Conservation (phyloP, 331 rosid species). For the Erythrophleum ivorense region DNA sequence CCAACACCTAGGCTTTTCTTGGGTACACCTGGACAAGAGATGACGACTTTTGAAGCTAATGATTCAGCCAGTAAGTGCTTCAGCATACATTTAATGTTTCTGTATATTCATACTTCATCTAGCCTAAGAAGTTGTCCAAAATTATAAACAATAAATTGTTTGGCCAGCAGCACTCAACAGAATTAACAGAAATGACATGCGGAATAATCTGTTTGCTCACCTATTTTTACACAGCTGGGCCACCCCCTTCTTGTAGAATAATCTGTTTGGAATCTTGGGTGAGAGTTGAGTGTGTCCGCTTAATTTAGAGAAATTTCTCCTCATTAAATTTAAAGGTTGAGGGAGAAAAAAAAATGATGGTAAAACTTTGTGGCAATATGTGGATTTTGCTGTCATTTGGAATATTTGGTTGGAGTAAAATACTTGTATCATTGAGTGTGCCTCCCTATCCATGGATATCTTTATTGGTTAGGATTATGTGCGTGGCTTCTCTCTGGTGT, state of each 20-base stretch:
- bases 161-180: not conserved
- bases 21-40: not conserved
- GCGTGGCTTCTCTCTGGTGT: not conserved
- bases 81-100: conserved; percentile 11
- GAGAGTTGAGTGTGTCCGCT: not conserved
- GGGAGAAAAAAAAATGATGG: not conserved
- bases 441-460: not conserved
- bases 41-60: not conserved
- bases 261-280: not conserved
- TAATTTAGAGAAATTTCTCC: not conserved
- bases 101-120: conserved; percentile 16
- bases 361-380: not conserved
- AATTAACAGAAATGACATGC: not conserved
- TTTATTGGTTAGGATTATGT: not conserved
- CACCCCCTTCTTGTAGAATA: not conserved
- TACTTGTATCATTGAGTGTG: not conserved
- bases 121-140: not conserved
- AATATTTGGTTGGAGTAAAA: not conserved
- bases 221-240: not conserved
- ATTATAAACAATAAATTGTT: not conserved
- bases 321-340: not conserved
- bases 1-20: conserved; percentile 11
- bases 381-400: not conserved
- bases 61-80: conserved; percentile 7
- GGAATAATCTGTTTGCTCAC: not conserved